These are phyloP conservation scores for Calonectria fujianensis DNA, from an alignment of 2,329 filamentous ascomycete species.

Conservation along the genomic window DNA sequence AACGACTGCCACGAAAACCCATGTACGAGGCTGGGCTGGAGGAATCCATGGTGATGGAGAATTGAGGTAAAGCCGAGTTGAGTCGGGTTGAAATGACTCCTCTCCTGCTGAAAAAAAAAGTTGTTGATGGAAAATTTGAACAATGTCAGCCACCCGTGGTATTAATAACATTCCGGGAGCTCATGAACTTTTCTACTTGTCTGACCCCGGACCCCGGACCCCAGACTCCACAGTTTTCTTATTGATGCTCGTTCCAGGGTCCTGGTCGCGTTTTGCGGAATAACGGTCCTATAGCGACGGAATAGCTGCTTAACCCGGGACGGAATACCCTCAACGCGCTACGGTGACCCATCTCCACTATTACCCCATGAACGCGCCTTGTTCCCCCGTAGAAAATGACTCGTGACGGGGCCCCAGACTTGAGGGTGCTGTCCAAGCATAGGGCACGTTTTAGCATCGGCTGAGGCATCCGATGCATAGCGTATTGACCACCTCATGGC, in stretches of 20 bases:
- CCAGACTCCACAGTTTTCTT: slow-evolving; percentile 14
- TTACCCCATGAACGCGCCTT: neutral
- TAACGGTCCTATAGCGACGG: slow-evolving; percentile 12
- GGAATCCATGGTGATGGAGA: neutral
- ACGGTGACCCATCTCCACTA: neutral
- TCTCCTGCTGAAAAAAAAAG: neutral
- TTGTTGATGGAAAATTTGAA: neutral
- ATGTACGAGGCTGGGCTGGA: neutral
- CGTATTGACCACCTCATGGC: no score
- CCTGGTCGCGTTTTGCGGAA: neutral
- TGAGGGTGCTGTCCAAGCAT: neutral
- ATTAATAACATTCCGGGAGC: neutral
- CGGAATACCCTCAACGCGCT: neutral
- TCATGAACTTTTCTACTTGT: neutral
- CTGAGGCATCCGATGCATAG: neutral
- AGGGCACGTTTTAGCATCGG: neutral
- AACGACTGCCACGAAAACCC: slow-evolving; percentile 8
- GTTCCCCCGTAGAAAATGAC: neutral
- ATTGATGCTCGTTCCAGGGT: neutral
- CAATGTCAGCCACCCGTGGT: neutral
- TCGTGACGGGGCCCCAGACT: neutral
- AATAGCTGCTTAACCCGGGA: slow-evolving; percentile 23
- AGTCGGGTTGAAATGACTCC: neutral
- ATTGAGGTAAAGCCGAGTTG: neutral
- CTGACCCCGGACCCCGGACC: slow-evolving; percentile 16